These are phyloP conservation scores for Aspergillus pseudonomiae DNA, from an alignment of 2,329 filamentous ascomycete genomes.

Conservation along the genomic window DNA sequence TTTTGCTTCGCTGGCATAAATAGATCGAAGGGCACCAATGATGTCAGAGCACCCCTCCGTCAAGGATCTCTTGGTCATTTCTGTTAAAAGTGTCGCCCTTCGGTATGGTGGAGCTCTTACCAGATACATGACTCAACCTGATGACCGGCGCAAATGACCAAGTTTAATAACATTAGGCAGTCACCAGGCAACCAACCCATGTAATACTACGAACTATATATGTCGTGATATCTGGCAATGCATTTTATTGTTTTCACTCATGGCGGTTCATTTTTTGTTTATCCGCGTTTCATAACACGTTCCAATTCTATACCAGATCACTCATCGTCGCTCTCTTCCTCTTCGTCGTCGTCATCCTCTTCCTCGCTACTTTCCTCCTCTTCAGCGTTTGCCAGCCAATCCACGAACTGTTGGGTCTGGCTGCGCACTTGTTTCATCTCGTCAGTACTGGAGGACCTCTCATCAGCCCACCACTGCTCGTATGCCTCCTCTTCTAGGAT, in stretches of 20 bases:
- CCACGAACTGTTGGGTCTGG: constrained; percentile 77
- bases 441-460: constrained; percentile 67
- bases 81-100: no score
- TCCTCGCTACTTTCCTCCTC: constrained; percentile 67
- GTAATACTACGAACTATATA: neutral
- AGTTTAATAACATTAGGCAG: neutral
- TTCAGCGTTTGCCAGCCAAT: constrained; percentile 78
- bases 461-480: constrained; percentile 83
- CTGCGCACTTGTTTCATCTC: constrained; percentile 71
- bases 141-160: neutral
- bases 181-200: neutral
- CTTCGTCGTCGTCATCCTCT: constrained; percentile 8
- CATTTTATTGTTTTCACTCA: neutral
- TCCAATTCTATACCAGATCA: constrained; percentile 6
- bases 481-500: constrained; percentile 88
- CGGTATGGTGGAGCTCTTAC: neutral
- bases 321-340: constrained; percentile 25
- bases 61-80: neutral
- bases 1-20: neutral
- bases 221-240: neutral
- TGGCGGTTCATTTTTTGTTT: neutral
- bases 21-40: neutral
- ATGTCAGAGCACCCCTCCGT: neutral
- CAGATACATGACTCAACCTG: neutral
- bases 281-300: constrained; percentile 1